phyloP scores from a whole-genome alignment of 345 rosid species.

The Populus ilicifolia region DNA sequence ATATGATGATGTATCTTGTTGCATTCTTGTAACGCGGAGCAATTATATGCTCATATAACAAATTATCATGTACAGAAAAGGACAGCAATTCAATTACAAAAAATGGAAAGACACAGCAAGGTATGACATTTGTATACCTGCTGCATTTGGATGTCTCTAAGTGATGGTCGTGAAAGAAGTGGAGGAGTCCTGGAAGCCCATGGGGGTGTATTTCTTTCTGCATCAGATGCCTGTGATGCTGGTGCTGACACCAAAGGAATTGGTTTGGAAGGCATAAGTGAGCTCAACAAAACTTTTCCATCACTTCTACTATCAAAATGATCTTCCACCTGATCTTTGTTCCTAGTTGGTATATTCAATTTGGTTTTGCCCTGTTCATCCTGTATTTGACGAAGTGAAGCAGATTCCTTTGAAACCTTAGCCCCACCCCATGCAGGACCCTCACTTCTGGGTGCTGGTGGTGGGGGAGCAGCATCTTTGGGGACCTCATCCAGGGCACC shows the following conservation, averaged over 20 bases:
- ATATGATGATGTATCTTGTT: no score
- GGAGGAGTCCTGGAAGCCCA: constrained; percentile 92
- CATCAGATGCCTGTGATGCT: constrained; percentile 47
- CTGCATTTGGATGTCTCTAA: constrained; percentile 90
- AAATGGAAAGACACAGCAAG: background rate
- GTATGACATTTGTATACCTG: constrained; percentile 43
- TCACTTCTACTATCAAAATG: constrained; percentile 30
- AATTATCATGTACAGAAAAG: background rate
- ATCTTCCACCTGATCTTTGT: constrained; percentile 44
- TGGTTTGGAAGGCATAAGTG: constrained; percentile 70
- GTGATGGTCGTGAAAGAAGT: constrained; percentile 63
- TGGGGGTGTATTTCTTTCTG: constrained; percentile 73
- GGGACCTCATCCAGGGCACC: constrained; percentile 89
- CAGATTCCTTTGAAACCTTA: constrained; percentile 61
- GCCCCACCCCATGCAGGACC: constrained; percentile 99
- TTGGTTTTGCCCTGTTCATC: constrained; percentile 74
- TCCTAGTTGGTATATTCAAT: constrained; percentile 32
- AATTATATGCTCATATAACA: background rate
- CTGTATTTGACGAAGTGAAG: constrained; percentile 83
- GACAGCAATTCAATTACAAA: background rate
- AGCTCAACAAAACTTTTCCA: constrained; percentile 63
- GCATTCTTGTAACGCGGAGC: background rate
- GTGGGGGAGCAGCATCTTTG: constrained; percentile 42
- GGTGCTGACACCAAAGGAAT: constrained; percentile 52
- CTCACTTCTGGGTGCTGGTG: constrained; percentile 60